Percentiles rank a stretch among this genome's conserved stretches.
Evolutionary conservation across 1,139 yeast genomes (phyloP).

Genomic region (Saccharomycopsis hybrid): DNA sequence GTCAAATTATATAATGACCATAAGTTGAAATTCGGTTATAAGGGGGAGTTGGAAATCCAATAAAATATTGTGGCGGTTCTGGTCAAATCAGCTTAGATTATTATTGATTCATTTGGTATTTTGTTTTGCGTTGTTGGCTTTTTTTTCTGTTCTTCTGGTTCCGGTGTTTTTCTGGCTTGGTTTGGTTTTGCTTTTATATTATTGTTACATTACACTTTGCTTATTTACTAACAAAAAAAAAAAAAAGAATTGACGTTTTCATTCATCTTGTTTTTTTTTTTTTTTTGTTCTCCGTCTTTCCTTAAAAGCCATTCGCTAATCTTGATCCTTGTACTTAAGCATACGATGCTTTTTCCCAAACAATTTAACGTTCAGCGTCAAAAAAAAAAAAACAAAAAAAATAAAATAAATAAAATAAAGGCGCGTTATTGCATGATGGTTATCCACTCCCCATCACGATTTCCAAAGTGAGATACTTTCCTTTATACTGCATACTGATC

Average conservation of each 20-base stretch:
- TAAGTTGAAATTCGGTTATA: slow-evolving; percentile 52
- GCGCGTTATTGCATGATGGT: too few species aligned
- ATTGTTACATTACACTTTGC: not conserved
- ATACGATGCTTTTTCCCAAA: too few species aligned
- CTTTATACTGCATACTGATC: too few species aligned
- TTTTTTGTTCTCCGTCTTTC: not conserved
- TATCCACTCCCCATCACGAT: too few species aligned
- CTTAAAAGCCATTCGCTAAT: too few species aligned
- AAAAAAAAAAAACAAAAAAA: too few species aligned
- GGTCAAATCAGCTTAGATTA: not conserved
- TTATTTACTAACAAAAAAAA: not conserved
- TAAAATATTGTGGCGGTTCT: not conserved
- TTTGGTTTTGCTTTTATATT: not conserved
- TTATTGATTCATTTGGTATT: not conserved
- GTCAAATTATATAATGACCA: slow-evolving; percentile 62
- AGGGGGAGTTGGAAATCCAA: slow-evolving; percentile 22
- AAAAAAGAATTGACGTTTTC: not conserved
- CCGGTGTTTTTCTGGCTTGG: not conserved
- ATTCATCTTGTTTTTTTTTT: not conserved
- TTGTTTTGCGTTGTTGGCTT: not conserved
- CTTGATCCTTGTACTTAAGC: too few species aligned
- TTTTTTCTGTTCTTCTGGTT: slow-evolving; percentile 15
- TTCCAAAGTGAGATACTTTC: too few species aligned
- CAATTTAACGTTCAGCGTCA: too few species aligned
- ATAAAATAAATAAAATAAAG: too few species aligned